Evolutionary conservation across 2,329 filamentous ascomycete species (phyloP).

Genomic region (Talaromyces sp.): DNA sequence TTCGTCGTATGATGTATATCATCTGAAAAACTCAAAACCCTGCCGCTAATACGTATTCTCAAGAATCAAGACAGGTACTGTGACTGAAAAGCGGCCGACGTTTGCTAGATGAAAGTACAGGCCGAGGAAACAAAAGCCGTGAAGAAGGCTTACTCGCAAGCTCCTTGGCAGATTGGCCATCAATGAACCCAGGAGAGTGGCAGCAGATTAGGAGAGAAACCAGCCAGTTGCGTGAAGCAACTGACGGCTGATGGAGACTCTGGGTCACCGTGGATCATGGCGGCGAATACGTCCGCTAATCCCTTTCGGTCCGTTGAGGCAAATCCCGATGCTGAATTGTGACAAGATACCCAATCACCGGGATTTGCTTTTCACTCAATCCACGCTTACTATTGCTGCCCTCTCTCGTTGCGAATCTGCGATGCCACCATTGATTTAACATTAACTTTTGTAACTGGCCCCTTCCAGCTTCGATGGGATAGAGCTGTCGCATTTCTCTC

Average conservation of each 20-base stretch:
- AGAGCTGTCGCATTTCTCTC: neutral
- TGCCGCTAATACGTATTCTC: neutral
- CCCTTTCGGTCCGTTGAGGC: conserved; percentile 18
- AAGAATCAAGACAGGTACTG: neutral
- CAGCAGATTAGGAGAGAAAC: conserved; percentile 2
- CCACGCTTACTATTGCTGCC: neutral
- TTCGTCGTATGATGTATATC: conserved; percentile 7
- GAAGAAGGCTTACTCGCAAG: conserved; percentile 4
- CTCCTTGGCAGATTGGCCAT: neutral
- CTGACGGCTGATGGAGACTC: neutral
- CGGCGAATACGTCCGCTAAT: conserved; percentile 17
- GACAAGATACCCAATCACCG: conserved; percentile 21
- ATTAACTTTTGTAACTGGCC: conserved; percentile 23
- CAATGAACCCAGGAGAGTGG: neutral
- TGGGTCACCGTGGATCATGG: conserved; percentile 10
- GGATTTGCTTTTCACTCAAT: conserved; percentile 27
- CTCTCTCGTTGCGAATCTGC: conserved; percentile 20
- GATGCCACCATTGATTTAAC: conserved; percentile 17
- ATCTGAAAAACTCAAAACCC: neutral
- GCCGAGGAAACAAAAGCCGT: neutral
- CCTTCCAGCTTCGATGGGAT: conserved; percentile 15
- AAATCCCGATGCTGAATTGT: conserved; percentile 28
- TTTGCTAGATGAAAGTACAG: neutral
- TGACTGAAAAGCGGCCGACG: conserved; percentile 1
- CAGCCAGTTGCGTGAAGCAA: neutral